Conservation (phyloP, 1,284 basidiomycete species). For the Cutaneotrichosporon dermatis region DNA sequence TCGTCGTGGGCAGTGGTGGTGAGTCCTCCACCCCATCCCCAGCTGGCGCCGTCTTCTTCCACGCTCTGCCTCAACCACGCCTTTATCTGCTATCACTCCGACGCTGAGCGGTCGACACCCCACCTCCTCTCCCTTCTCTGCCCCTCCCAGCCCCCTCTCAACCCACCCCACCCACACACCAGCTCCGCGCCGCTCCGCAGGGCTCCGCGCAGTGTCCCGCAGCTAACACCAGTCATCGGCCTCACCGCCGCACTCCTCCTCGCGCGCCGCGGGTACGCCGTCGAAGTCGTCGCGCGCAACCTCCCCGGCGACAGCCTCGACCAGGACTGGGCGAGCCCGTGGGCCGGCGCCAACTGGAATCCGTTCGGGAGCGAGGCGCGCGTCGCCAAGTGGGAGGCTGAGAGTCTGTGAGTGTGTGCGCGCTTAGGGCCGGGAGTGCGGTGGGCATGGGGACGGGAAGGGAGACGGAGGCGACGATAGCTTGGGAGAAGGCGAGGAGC, state of each 20-base stretch:
- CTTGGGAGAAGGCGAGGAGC: too few relatives aligned
- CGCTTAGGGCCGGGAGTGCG: not conserved
- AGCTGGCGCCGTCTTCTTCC: not conserved
- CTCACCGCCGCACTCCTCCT: conserved; percentile 21
- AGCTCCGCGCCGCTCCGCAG: not conserved
- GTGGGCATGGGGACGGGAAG: not conserved
- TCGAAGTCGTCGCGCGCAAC: conserved; percentile 30
- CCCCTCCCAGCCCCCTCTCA: not conserved
- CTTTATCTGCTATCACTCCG: too few relatives aligned
- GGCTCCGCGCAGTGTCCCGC: too few relatives aligned
- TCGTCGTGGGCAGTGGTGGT: conserved; percentile 23
- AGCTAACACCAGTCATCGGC: conserved; percentile 17
- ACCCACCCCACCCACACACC: too few relatives aligned
- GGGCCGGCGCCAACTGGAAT: conserved; percentile 45
- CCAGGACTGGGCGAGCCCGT: conserved; percentile 48
- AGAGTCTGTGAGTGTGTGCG: conserved; percentile 18
- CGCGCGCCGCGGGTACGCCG: conserved; percentile 11
- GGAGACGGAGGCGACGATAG: not conserved
- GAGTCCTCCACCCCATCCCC: not conserved
- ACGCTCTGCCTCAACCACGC: too few relatives aligned
- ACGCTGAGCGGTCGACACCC: not conserved
- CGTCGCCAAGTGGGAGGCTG: conserved; percentile 37
- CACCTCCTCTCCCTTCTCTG: not conserved
- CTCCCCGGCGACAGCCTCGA: conserved; percentile 52
- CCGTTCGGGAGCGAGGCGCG: conserved; percentile 24